Percentiles rank a stretch among this genome's conserved stretches.
Conservation (phyloP, 768 basidiomycete genomes). For the Xanthoconium stramineum region DNA sequence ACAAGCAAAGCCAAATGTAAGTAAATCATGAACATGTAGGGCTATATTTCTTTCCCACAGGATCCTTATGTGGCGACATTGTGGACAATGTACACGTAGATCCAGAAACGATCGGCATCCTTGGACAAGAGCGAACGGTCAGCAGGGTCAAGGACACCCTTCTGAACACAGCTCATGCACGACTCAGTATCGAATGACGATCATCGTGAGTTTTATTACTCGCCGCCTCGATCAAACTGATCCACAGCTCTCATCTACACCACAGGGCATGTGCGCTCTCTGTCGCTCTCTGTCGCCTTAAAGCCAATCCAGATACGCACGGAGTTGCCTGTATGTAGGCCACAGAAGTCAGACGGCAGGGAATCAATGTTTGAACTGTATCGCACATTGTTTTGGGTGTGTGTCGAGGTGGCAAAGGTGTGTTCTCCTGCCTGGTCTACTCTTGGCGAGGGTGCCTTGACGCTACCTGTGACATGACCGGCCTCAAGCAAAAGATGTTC, state of each 20-base stretch:
- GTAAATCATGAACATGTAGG: no score
- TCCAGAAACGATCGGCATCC: slow-evolving; percentile 37
- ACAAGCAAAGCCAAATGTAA: slow-evolving; percentile 11
- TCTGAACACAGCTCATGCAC: slow-evolving; percentile 44
- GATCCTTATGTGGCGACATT: no score
- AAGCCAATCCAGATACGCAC: not conserved
- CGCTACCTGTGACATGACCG: slow-evolving; percentile 36
- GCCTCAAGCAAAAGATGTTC: slow-evolving; percentile 48
- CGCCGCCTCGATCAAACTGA: not conserved
- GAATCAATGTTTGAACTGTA: no score
- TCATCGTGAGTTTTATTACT: slow-evolving; percentile 38
- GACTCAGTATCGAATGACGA: slow-evolving; percentile 38
- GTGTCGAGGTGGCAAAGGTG: no score
- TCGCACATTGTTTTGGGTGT: no score
- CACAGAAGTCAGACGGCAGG: no score
- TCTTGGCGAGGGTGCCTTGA: no score
- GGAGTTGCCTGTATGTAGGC: not conserved
- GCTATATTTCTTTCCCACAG: no score
- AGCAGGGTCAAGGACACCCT: slow-evolving; percentile 10
- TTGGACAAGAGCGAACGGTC: slow-evolving; percentile 31
- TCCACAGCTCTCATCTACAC: no score
- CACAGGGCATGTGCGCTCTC: slow-evolving; percentile 10
- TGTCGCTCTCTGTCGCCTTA: slow-evolving; percentile 1
- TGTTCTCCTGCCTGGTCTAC: no score
- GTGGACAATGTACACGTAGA: slow-evolving; percentile 7